Evolutionary conservation across 1,139 yeast genomes (phyloP).

Genomic region (Fermentozyma sake): DNA sequence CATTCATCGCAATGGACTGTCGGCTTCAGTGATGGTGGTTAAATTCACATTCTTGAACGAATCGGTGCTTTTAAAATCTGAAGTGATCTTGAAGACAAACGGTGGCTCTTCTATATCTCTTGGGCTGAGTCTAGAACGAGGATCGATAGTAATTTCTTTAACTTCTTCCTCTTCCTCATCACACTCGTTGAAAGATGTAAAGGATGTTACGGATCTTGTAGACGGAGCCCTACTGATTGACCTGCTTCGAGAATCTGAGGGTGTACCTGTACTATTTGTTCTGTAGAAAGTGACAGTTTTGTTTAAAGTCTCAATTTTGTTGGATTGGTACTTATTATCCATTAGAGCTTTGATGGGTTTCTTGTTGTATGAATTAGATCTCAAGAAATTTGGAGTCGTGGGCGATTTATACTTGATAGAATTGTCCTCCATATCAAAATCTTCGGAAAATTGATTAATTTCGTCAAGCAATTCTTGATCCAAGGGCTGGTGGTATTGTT

Average conservation of each 20-base stretch:
- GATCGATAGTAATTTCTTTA: too few species aligned
- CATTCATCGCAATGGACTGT: too few species aligned
- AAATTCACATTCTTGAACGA: too few species aligned
- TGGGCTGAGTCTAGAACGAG: slow-evolving; percentile 1
- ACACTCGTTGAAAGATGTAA: slow-evolving; percentile 21
- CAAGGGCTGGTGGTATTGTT: slow-evolving; percentile 14
- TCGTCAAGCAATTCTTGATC: slow-evolving; percentile 47
- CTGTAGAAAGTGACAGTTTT: slow-evolving; percentile 57
- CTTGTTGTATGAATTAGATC: slow-evolving; percentile 37
- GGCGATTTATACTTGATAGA: slow-evolving; percentile 8
- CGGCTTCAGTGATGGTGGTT: too few species aligned
- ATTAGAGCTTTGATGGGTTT: slow-evolving; percentile 28
- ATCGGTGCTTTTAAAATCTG: slow-evolving; percentile 1
- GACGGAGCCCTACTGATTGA: slow-evolving; percentile 29
- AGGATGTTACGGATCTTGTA: slow-evolving; percentile 23
- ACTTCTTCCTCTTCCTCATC: slow-evolving; percentile 15
- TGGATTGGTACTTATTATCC: slow-evolving; percentile 24
- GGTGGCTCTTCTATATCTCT: slow-evolving; percentile 2
- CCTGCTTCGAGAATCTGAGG: slow-evolving; percentile 12
- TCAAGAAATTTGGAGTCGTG: slow-evolving; percentile 12
- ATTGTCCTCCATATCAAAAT: slow-evolving; percentile 47
- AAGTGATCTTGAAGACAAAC: slow-evolving; percentile 1
- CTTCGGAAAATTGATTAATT: slow-evolving; percentile 56
- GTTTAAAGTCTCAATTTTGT: slow-evolving; percentile 45
- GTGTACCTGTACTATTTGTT: slow-evolving; percentile 21